Evolutionary conservation across 768 basidiomycete genomes (phyloP).

Genomic region (Tylopilus sp.): DNA sequence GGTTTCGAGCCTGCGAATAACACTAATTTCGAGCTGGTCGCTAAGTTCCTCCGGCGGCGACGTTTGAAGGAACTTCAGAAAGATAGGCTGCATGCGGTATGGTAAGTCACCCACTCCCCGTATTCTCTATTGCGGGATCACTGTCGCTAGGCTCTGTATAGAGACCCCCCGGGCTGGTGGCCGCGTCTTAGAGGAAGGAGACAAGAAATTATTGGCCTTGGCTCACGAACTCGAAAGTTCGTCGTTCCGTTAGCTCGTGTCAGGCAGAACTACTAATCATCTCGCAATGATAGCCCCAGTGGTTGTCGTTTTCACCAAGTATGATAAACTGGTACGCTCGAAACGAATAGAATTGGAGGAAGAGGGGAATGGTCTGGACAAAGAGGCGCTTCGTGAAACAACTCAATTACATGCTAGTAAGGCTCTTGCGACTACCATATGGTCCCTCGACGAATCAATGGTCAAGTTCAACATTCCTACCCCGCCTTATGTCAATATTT

Average conservation of each 20-base stretch:
- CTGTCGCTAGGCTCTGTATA: conserved; percentile 3
- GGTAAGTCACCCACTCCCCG: neutral
- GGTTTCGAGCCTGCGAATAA: conserved; percentile 3
- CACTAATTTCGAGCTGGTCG: neutral
- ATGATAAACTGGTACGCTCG: conserved; percentile 1
- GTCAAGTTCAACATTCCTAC: neutral
- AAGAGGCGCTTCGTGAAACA: neutral
- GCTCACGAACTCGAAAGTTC: conserved; percentile 1
- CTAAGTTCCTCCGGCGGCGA: conserved; percentile 1
- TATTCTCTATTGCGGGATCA: neutral
- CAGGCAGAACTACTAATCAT: neutral
- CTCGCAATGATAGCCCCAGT: neutral
- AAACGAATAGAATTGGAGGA: conserved; percentile 2
- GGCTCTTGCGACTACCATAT: neutral
- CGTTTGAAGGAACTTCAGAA: neutral
- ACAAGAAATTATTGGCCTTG: conserved; percentile 1
- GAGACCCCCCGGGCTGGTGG: conserved; percentile 5
- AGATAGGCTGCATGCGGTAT: conserved; percentile 4
- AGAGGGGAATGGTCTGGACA: neutral
- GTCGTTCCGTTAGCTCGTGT: neutral
- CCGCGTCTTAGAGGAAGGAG: conserved; percentile 5
- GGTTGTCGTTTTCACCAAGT: conserved; percentile 8
- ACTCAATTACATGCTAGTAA: neutral
- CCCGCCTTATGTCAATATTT: neutral
- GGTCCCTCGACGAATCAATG: neutral